Base-by-base conservation (phyloP, 1,284 basidiomycete genomes). In the Apiotrichum siamense region DNA sequence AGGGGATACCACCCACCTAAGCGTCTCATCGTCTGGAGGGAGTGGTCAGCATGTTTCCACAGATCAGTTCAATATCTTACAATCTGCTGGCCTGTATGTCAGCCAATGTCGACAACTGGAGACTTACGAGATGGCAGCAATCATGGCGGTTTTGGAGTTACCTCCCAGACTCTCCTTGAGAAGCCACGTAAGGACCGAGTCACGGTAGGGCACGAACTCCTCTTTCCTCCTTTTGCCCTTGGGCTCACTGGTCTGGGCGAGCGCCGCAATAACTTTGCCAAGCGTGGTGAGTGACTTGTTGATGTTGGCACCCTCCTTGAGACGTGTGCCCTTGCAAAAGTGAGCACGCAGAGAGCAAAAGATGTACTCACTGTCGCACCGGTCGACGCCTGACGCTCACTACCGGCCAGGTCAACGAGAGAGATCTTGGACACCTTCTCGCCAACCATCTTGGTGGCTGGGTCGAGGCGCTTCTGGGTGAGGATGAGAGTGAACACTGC, bases 261-360 rank as follows among this genome's bases (percentile, higher is more conserved):
- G 82, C 1, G 88, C 79, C 18, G 91, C 88, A 58, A 98, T 98
- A 72, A 98, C 96, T 71, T 97, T 97, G 20, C 94, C 94, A 1
- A 98, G 83, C 0, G 92, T 96, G 5, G 92, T 97, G 31, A 98
- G 81, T 4, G 90, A 96, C 75, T 96, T 97, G 77, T 98, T 98
- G 79, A 97, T 97, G 72, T 93, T 92, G 20, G 90, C 89, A 44
- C 94, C 89, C 77, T 97, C 94, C 75, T 96, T 96, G 51, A 98
- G 77, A 36, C 93, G 83, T 63, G 86, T 85, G 4, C 87, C 96
- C 69, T 71, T 47, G 9, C 17, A n/a, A n/a, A 5, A 6, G 37
- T 58, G 37, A 59, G 55, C 24, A 7, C 7, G 7, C 3, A 3
- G 26, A 3, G 9, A 20, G 1, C 0, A 20, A 15, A 15, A 7